phyloP scores from a whole-genome alignment of 257 asterid genomes.

The Solanum okadae region DNA sequence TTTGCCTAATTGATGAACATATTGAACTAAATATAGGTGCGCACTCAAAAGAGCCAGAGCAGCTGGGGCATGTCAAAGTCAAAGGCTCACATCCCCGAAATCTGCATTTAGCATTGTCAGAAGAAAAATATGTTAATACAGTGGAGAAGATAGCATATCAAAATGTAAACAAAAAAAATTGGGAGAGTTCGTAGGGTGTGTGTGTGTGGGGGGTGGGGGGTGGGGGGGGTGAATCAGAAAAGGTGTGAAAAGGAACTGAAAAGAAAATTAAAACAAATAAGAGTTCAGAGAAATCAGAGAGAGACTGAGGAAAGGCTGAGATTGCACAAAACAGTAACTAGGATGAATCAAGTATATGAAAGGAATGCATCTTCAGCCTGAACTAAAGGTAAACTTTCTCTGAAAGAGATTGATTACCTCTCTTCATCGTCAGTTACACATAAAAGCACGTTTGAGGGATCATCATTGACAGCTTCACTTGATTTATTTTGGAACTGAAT shows the following conservation, averaged over 20 bases:
- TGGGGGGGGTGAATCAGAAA: background rate
- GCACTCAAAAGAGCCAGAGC: constrained; percentile 59
- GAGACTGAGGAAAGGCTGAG: background rate
- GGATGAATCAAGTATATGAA: background rate
- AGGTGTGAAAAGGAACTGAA: background rate
- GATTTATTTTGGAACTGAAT: constrained; percentile 82
- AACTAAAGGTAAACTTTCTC: background rate
- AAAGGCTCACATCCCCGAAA: constrained; percentile 80
- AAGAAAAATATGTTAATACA: background rate
- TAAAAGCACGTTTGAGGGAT: constrained; percentile 57
- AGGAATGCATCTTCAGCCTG: background rate
- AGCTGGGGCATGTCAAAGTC: constrained; percentile 77
- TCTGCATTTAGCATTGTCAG: constrained; percentile 39
- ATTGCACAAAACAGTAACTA: background rate
- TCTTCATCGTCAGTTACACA: constrained; percentile 62
- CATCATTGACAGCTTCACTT: constrained; percentile 41
- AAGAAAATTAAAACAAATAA: background rate
- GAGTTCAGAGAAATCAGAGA: background rate
- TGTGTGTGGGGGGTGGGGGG: background rate
- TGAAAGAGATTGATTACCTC: constrained; percentile 41
- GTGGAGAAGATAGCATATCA: background rate
- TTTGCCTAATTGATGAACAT: constrained; percentile 38
- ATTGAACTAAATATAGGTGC: constrained; percentile 57
- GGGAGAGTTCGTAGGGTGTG: background rate
- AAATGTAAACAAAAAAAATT: background rate